A percentile compares a stretch with the other conserved stretches of the same genome.
These are phyloP conservation scores for Fraxinus sp. DNA, from an alignment of 305 asterid genomes.

Conservation along the genomic window DNA sequence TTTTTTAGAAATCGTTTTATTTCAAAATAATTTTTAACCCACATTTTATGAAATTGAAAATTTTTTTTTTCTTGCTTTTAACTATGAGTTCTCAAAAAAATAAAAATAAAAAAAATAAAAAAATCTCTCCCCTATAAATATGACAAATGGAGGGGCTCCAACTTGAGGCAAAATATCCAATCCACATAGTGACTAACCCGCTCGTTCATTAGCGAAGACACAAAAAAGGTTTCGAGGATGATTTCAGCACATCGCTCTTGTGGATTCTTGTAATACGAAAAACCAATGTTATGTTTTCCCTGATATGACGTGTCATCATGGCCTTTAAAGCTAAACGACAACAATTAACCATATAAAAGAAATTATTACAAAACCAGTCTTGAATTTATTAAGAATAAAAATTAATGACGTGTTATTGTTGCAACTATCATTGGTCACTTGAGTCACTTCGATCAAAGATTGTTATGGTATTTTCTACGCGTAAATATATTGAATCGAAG, in stretches of 20 bases:
- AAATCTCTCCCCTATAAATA: too few relatives aligned
- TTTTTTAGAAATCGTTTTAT: too few relatives aligned
- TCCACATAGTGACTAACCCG: neutral
- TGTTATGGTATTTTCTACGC: neutral
- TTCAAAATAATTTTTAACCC: neutral
- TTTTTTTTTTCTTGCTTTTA: neutral
- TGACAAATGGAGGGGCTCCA: neutral
- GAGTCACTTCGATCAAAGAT: neutral
- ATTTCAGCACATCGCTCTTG: neutral
- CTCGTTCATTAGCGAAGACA: neutral
- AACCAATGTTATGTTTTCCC: neutral
- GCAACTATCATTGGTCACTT: neutral
- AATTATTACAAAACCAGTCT: neutral
- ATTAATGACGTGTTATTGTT: neutral
- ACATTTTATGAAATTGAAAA: neutral
- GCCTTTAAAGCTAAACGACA: neutral
- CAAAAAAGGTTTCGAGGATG: neutral
- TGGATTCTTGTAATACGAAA: neutral
- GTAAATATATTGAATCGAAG: neutral
- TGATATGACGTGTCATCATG: neutral
- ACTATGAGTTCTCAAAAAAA: too few relatives aligned
- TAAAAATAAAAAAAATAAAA: too few relatives aligned
- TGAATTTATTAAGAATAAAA: neutral
- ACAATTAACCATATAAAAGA: neutral
- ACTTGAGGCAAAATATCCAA: neutral